Evolutionary conservation across 2,329 filamentous ascomycete species (phyloP).

Genomic region (Xylariaceae sp.): DNA sequence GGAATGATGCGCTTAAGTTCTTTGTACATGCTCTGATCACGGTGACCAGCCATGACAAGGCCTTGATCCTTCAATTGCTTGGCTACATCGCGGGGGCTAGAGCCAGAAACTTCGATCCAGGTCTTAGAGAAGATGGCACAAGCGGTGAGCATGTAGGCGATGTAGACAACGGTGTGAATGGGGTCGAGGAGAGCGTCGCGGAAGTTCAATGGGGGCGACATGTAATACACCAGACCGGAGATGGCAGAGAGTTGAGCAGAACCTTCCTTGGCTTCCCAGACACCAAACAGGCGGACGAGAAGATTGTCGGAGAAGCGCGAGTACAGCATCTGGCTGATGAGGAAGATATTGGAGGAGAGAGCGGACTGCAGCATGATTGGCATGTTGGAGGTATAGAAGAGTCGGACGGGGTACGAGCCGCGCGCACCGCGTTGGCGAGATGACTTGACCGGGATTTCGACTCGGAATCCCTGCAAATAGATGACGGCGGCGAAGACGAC

Average conservation of each 20-base stretch:
- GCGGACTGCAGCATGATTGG: conserved; percentile 99
- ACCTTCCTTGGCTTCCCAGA: conserved; percentile 96
- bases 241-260: conserved; percentile 91
- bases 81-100: conserved; percentile 93
- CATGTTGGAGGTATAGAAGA: conserved; percentile 99
- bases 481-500: conserved; percentile 95
- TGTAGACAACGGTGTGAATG: conserved; percentile 92
- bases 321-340: conserved; percentile 99
- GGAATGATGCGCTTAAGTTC: conserved; percentile 99
- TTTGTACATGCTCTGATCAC: conserved; percentile 99
- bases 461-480: conserved; percentile 98
- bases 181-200: conserved; percentile 95
- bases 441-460: conserved; percentile 99
- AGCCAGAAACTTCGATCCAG: conserved; percentile 99
- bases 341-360: conserved; percentile 97
- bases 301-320: conserved; percentile 99
- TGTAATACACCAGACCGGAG: conserved; percentile 97
- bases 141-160: conserved; percentile 94
- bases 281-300: conserved; percentile 91
- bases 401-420: conserved; percentile 94
- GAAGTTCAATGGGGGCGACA: conserved; percentile 97
- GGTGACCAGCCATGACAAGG: conserved; percentile 98
- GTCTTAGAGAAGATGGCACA: conserved; percentile 99
- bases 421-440: conserved; percentile 97
- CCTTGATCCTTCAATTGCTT: conserved; percentile 99